These are phyloP conservation scores for Leccinum pallidistipes DNA, from an alignment of 1,284 basidiomycete species.

Conservation along the genomic window DNA sequence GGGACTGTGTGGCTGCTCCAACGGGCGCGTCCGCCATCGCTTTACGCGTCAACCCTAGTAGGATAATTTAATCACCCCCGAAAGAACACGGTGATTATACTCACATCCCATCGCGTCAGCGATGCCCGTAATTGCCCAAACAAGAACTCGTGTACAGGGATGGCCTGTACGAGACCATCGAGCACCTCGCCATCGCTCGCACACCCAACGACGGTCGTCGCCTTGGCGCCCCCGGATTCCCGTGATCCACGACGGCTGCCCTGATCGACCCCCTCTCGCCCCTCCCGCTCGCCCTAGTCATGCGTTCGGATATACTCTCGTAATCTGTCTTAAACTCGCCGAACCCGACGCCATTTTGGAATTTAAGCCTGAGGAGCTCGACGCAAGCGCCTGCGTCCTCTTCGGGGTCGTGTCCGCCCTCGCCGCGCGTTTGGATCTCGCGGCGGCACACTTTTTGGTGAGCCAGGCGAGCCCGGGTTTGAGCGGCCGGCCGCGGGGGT, in stretches of 20 bases:
- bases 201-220: slow-evolving; percentile 72
- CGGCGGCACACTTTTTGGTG: slow-evolving; percentile 83
- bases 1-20: slow-evolving; percentile 16
- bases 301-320: slow-evolving; percentile 85
- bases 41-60: slow-evolving; percentile 60
- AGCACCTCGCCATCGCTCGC: slow-evolving; percentile 75
- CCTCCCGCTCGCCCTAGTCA: slow-evolving; percentile 54
- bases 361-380: slow-evolving; percentile 79
- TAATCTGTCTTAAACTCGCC: slow-evolving; percentile 83
- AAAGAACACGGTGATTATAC: slow-evolving; percentile 30
- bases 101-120: slow-evolving; percentile 78
- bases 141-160: slow-evolving; percentile 72
- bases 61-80: background rate
- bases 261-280: slow-evolving; percentile 47
- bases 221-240: slow-evolving; percentile 80
- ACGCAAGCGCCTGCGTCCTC: slow-evolving; percentile 89
- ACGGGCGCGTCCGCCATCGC: slow-evolving; percentile 39
- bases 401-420: slow-evolving; percentile 86
- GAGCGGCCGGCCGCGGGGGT: slow-evolving; percentile 85
- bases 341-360: slow-evolving; percentile 76
- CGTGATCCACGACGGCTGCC: slow-evolving; percentile 81
- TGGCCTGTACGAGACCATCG: slow-evolving; percentile 57
- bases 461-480: slow-evolving; percentile 94
- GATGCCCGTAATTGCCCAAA: slow-evolving; percentile 82
- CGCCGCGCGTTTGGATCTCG: slow-evolving; percentile 79